Evolutionary conservation across 148 eudicot genomes (phyloP), one percentile per base, ranked within the genome.

Genomic region (Suaeda aralocaspica): DNA sequence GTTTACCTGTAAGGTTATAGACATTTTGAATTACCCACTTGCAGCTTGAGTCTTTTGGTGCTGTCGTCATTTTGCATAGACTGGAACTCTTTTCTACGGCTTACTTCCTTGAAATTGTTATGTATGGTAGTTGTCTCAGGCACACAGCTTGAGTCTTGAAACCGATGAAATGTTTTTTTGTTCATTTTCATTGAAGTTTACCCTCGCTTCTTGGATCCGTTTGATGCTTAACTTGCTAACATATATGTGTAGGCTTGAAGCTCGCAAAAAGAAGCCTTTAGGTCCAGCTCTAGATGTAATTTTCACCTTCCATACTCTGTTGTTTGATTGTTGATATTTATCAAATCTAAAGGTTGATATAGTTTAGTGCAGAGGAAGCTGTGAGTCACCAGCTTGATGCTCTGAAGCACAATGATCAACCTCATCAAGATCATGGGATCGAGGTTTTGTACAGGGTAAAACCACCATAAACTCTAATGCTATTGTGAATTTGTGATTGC

Each of bases 321-420:
- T 45, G 13, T 29, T n/a, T 46, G 53, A 67, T 68, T 46, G 12
- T 21, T 62, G 52, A 42, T 33, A n/a, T 67, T 9, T 29, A 65
- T 5, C 36, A 15, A 74, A 36, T 82, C 70, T 52, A 64, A 80
- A 74, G 33, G 25, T 2, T 79, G 72, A 29, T 79, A 74, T 88
- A 93, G 98, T 88, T 83, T 84, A 93, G 88, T 83, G 98, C 97
- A 82, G 98, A 91, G 78, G 98, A 91, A 82, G 92, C 95, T 64
- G 89, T 93, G 21, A 71, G 74, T 34, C 71, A 84, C 82, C 98
- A 93, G 75, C 98, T 93, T 72, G 98, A 93, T 80, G 96, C 97
- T 46, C 79, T 93, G 79, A 93, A 85, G 88, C 86, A 80, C 78
- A 93, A 93, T 69, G 96, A 93, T 80, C 97, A 88, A 78, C 98